Conservation (phyloP, 495 filamentous ascomycete species). For the Oleoguttula mirabilis region DNA sequence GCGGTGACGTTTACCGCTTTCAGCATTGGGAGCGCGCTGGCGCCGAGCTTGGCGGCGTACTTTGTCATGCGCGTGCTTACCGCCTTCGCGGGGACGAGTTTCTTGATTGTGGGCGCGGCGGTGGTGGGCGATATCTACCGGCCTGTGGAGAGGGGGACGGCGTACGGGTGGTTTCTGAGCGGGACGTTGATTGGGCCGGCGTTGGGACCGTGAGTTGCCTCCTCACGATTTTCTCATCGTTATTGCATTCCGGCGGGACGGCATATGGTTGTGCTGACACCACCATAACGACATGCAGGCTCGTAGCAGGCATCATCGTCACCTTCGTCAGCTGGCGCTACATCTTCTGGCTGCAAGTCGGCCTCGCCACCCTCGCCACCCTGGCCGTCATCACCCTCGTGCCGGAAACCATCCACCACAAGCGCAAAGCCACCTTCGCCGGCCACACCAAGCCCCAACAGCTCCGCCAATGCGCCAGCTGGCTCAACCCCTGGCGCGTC, state of each 20-base stretch:
- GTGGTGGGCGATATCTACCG: conserved; percentile 40
- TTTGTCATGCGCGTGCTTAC: conserved; percentile 59
- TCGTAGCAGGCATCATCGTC: conserved; percentile 49
- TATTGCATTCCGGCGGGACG: too few species aligned
- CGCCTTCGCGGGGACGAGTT: conserved; percentile 60
- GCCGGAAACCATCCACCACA: conserved; percentile 57
- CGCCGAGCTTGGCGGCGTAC: conserved; percentile 54
- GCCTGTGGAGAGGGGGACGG: conserved; percentile 51
- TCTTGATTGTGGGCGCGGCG: conserved; percentile 52
- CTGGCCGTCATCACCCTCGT: conserved; percentile 52
- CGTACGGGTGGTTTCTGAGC: conserved; percentile 55
- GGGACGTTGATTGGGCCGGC: conserved; percentile 62
- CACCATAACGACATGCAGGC: too few species aligned
- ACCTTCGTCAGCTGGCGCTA: conserved; percentile 56
- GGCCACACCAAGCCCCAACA: conserved; percentile 39
- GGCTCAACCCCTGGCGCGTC: conserved; percentile 52
- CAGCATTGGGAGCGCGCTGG: conserved; percentile 53
- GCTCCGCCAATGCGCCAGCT: conserved; percentile 40
- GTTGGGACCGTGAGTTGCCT: conserved; percentile 55
- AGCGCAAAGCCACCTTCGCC: conserved; percentile 42
- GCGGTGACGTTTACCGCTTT: conserved; percentile 49
- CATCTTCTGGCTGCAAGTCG: conserved; percentile 64
- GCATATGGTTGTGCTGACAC: too few species aligned
- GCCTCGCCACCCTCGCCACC: conserved; percentile 43
- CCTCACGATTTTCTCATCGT: too few species aligned